Conservation (phyloP, 345 rosid genomes). For the Theobroma cacao region DNA sequence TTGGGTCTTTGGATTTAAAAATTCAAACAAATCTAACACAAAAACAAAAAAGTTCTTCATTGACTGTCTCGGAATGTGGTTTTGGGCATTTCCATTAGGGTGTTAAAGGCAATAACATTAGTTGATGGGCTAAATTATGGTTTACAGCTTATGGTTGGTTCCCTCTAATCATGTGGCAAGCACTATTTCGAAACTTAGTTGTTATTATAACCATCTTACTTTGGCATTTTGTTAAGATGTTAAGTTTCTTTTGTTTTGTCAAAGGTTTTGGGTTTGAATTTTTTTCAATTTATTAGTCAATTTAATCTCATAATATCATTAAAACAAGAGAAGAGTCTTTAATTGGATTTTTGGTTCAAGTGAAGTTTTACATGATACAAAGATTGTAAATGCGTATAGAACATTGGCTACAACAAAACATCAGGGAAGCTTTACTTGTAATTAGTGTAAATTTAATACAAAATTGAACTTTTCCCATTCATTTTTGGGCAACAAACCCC, state of each 20-base stretch:
- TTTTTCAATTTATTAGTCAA: neutral
- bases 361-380: neutral
- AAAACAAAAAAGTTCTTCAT: neutral
- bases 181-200: neutral
- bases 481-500: neutral
- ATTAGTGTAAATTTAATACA: neutral
- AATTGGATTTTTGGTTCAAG: neutral
- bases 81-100: neutral
- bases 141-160: neutral
- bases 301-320: neutral
- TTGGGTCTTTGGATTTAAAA: neutral
- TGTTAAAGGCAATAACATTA: neutral
- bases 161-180: conserved; percentile 5
- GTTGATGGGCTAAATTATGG: neutral
- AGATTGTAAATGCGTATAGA: neutral
- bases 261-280: neutral
- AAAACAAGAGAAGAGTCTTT: neutral
- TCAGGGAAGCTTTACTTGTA: neutral
- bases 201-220: neutral
- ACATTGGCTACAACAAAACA: neutral
- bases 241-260: neutral
- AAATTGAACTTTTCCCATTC: neutral
- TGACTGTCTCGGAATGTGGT: conserved; percentile 32
- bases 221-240: neutral
- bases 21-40: neutral